Evolutionary conservation across 805 yeast species (phyloP), one percentile per base, ranked within the genome.

Genomic region (Candida ipomoeae): DNA sequence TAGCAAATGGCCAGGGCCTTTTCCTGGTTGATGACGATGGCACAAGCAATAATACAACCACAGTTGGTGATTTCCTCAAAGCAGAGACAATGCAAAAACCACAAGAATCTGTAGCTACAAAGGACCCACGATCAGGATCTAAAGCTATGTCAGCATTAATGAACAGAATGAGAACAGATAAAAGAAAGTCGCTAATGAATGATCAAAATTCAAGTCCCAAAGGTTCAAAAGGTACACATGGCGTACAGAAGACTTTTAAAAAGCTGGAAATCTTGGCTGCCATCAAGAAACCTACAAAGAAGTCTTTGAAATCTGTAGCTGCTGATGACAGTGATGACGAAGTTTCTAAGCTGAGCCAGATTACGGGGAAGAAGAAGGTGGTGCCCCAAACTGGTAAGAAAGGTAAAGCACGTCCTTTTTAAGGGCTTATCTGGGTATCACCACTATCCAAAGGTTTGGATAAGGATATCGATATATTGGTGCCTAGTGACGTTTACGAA

Each of bases 81-180:
- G 40, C 53, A 43, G 52, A 57, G 23, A 40, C 44, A 18, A 36
- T 48, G 18, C 49, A 47, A 7, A 35, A 34, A 20, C 46, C 51
- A 29, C 46, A 29, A 34, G 39, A n/a, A 38, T 17, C 40, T 21
- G 39, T 41, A 26, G 40, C 49, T 14, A 23, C 49, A 5, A 51
- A 49, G 14, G 56, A 56, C 21, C 41, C 53, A 7, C 32, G 51
- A n/a, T 44, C 54, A 11, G 57, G 60, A 26, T 68, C 72, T 6
- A 62, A 60, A 49, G 69, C 78, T 2, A 70, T 73, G 71, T 50
- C 60, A 14, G 70, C 75, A 6, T 63, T 73, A 47, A 60, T 70
- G 66, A 70, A 72, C 52, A 67, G 61, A 46, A 61, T 70, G 64
- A 61, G 74, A 40, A 60, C 64, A 36, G 56, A 57, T 3, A 60